These are phyloP conservation scores for Verticillium albo-atrum DNA, from an alignment of 2,329 filamentous ascomycete genomes.

Conservation along the genomic window DNA sequence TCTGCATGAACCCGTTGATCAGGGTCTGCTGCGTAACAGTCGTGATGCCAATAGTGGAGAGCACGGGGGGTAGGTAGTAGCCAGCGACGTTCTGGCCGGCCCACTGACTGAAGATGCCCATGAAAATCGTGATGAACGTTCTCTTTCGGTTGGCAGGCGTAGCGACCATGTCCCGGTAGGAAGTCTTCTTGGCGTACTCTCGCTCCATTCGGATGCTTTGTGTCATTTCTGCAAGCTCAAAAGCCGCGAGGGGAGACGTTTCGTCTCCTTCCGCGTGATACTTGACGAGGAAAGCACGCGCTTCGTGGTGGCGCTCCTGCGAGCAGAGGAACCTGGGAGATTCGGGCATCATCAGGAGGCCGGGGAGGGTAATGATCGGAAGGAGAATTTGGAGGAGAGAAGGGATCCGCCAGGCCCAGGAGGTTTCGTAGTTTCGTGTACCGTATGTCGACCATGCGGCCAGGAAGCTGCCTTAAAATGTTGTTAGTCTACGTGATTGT, in stretches of 20 bases:
- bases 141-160: conserved; percentile 12
- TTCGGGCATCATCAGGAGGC: conserved; percentile 22
- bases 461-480: conserved; percentile 15
- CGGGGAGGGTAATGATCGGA: neutral
- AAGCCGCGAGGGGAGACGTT: conserved; percentile 36
- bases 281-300: conserved; percentile 37
- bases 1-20: conserved; percentile 25
- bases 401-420: conserved; percentile 20
- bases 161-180: conserved; percentile 8
- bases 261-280: conserved; percentile 44
- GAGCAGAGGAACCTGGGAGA: conserved; percentile 34
- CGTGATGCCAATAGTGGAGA: conserved; percentile 24
- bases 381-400: conserved; percentile 15
- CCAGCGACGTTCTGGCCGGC: conserved; percentile 22
- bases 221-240: conserved; percentile 45
- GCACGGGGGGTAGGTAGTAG: conserved; percentile 28
- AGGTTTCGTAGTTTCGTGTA: conserved; percentile 9
- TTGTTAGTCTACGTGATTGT: neutral
- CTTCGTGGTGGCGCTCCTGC: conserved; percentile 32
- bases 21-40: conserved; percentile 24
- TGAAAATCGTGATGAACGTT: conserved; percentile 8
- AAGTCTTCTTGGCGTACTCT: conserved; percentile 1
- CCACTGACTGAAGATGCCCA: conserved; percentile 13
- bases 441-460: conserved; percentile 20
- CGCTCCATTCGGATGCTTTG: conserved; percentile 39